Base-by-base conservation (phyloP, 2,329 filamentous ascomycete genomes). In the Epichloe aotearoae region DNA sequence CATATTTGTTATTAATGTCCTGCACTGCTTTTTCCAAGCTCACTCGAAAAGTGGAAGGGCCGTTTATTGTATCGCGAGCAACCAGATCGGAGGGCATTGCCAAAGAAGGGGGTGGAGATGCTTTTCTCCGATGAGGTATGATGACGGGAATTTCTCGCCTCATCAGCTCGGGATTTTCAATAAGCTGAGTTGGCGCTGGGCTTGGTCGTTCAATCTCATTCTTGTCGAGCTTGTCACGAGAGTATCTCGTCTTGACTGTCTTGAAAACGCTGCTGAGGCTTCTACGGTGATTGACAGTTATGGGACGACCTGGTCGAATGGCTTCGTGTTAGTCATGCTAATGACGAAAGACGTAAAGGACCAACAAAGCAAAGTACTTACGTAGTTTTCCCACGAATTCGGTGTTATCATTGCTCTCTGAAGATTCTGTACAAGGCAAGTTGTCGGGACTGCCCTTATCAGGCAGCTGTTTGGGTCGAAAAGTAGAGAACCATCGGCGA, bases 221-320 rank as follows among this genome's bases (percentile, higher is more conserved):
- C 34, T 37, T 53, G n/a, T 50, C 46, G 20, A 59, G 51, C 47
- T 50, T 58, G 41, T 60, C 60, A 33, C 56, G 58, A 14, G 55
- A 58, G 53, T 55, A 62, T 54, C 58, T 63, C 7, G 55, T 49
- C 51, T 52, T 62, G 51, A 63, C 58, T 46, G 57, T 57, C 4
- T 59, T 58, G 49, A 67, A 61, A 33, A 61, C 57, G 50, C 60
- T 59, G 39, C 59, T 59, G n/a, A 66, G 55, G 42, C 60, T 65
- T 50, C 57, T 57, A 17, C 59, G 58, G 12, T 58, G 59, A 44
- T 53, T 54, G 19, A 58, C 48, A 33, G 20, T 33, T 11, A 47
- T 46, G 47, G 50, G 26, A 3, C 20, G 44, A 14, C 48, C 51
- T 53, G 48, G 12, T 36, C 10, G 6, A 33, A 30, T n/a, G 33